Evolutionary conservation across 805 yeast genomes (phyloP).

Genomic region (Groenewaldozyma salmanticensis): DNA sequence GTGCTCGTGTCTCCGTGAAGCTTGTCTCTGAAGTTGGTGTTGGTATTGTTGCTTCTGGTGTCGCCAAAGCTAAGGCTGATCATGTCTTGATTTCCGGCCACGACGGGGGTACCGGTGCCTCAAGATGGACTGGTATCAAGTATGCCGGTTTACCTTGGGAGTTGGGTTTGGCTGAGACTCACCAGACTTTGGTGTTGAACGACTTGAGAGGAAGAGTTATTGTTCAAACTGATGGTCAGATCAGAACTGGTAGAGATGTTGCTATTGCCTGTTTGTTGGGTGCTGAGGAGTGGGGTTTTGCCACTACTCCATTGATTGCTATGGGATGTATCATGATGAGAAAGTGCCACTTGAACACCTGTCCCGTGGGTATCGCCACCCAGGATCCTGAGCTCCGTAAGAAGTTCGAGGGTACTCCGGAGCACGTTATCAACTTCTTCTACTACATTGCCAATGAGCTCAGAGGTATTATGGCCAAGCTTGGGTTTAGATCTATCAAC

Average conservation of each 20-base stretch:
- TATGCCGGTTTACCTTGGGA: slow-evolving; percentile 99
- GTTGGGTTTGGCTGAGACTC: slow-evolving; percentile 95
- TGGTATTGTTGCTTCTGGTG: slow-evolving; percentile 98
- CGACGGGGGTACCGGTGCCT: slow-evolving; percentile 99
- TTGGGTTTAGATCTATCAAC: slow-evolving; percentile 90
- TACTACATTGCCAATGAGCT: slow-evolving; percentile 89
- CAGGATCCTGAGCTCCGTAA: slow-evolving; percentile 91
- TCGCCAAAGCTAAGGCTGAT: slow-evolving; percentile 97
- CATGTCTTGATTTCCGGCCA: slow-evolving; percentile 94
- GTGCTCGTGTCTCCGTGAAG: slow-evolving; percentile 94
- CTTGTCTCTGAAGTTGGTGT: slow-evolving; percentile 98
- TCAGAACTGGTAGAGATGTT: slow-evolving; percentile 93
- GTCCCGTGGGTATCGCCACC: slow-evolving; percentile 98
- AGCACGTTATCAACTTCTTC: slow-evolving; percentile 96
- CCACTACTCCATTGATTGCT: slow-evolving; percentile 93
- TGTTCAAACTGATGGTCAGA: slow-evolving; percentile 97
- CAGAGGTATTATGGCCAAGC: slow-evolving; percentile 84
- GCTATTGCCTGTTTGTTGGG: slow-evolving; percentile 94
- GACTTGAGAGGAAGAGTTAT: slow-evolving; percentile 93
- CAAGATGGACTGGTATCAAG: slow-evolving; percentile 93
- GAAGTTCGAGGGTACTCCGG: slow-evolving; percentile 95
- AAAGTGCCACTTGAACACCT: slow-evolving; percentile 85
- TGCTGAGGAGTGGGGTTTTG: slow-evolving; percentile 98
- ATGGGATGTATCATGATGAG: slow-evolving; percentile 97
- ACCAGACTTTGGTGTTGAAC: slow-evolving; percentile 90